Percentiles rank a stretch among this genome's conserved stretches.
Conservation (phyloP, 495 filamentous ascomycete genomes). For the Xylaria castorea region DNA sequence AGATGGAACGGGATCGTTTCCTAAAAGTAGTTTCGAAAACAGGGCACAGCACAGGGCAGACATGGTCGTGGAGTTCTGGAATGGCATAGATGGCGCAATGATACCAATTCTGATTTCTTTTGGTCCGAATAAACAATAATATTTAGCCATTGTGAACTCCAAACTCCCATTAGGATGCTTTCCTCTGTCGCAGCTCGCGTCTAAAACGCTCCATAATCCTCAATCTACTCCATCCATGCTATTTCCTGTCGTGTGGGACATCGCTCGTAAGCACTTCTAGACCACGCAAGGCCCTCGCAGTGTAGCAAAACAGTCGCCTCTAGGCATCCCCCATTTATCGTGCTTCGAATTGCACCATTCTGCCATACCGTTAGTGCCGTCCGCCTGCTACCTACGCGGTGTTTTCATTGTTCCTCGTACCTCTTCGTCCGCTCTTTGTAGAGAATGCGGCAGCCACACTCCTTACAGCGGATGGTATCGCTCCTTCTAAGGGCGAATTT, state of each 20-base stretch:
- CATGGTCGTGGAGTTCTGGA: slow-evolving; percentile 19
- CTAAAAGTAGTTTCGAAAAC: neutral
- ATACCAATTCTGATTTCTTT: slow-evolving; percentile 52
- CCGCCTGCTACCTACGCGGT: neutral
- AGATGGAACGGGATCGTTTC: neutral
- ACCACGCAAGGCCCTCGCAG: neutral
- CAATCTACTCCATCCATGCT: slow-evolving; percentile 5
- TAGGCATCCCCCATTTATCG: slow-evolving; percentile 54
- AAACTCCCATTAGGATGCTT: slow-evolving; percentile 16
- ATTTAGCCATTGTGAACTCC: slow-evolving; percentile 14
- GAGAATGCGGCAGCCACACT: slow-evolving; percentile 93
- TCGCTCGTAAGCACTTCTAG: slow-evolving; percentile 6
- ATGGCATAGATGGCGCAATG: slow-evolving; percentile 38
- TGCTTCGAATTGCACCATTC: slow-evolving; percentile 99
- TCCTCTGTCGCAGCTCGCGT: neutral
- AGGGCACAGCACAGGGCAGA: neutral
- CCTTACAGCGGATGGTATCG: slow-evolving; percentile 91
- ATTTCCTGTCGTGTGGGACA: neutral
- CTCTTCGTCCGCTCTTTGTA: slow-evolving; percentile 98
- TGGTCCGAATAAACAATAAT: slow-evolving; percentile 10
- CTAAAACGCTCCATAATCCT: neutral
- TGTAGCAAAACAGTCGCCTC: neutral
- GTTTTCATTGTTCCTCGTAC: slow-evolving; percentile 57
- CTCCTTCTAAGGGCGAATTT: slow-evolving; percentile 81
- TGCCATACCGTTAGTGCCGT: slow-evolving; percentile 22